phyloP scores from a whole-genome alignment of 164 flowering plant species.

The Annona squamosa region DNA sequence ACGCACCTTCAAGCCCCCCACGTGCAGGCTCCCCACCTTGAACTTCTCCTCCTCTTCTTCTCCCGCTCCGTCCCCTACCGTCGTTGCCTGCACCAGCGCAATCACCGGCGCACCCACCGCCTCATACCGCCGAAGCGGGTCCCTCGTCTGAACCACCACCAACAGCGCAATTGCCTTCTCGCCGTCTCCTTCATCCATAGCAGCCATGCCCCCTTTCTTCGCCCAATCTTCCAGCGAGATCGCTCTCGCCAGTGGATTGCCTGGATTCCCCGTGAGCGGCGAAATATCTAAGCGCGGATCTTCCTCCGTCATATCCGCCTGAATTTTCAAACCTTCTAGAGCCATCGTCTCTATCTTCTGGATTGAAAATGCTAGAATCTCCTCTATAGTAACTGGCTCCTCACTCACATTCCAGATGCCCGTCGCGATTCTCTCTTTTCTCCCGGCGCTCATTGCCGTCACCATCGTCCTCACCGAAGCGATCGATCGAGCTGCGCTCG shows the following conservation, averaged over 20 bases:
- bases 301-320: slow-evolving; percentile 78
- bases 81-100: slow-evolving; percentile 49
- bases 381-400: slow-evolving; percentile 51
- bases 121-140: slow-evolving; percentile 71
- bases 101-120: slow-evolving; percentile 78
- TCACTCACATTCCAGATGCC: slow-evolving; percentile 80
- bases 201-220: slow-evolving; percentile 18
- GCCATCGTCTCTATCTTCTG: slow-evolving; percentile 81
- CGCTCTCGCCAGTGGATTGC: slow-evolving; percentile 35
- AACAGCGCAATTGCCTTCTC: slow-evolving; percentile 27
- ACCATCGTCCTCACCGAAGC: slow-evolving; percentile 65
- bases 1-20: slow-evolving; percentile 68
- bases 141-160: slow-evolving; percentile 61
- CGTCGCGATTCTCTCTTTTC: slow-evolving; percentile 68
- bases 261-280: slow-evolving; percentile 25
- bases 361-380: slow-evolving; percentile 70
- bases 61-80: slow-evolving; percentile 15
- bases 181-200: background rate
- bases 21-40: slow-evolving; percentile 60
- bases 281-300: slow-evolving; percentile 89
- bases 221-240: slow-evolving; percentile 63
- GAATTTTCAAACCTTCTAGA: slow-evolving; percentile 68
- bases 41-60: slow-evolving; percentile 39
- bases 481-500: slow-evolving; percentile 76
- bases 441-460: slow-evolving; percentile 49